A percentile compares a stretch with the other conserved stretches of the same genome.
Conservation (phyloP, 2,329 filamentous ascomycete genomes). For the Curvularia eragrostidis region DNA sequence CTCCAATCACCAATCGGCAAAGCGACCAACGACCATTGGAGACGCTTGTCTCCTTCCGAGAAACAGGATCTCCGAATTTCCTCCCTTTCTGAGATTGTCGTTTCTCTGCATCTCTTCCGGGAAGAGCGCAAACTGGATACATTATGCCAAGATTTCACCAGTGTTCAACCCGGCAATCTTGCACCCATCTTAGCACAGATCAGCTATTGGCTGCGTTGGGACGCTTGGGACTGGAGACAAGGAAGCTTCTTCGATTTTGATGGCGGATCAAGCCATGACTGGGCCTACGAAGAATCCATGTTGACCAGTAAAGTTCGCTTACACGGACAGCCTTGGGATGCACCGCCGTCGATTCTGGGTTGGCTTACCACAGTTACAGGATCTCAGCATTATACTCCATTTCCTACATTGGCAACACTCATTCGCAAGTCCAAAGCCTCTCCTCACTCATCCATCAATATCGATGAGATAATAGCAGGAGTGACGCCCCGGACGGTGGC, state of each 20-base stretch:
- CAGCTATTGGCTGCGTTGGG: constrained; percentile 80
- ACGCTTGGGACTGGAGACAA: constrained; percentile 62
- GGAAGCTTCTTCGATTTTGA: constrained; percentile 67
- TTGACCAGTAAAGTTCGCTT: constrained; percentile 35
- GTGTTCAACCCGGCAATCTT: constrained; percentile 59
- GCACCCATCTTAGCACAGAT: constrained; percentile 82
- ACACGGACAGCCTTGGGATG: constrained; percentile 45
- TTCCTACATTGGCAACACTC: constrained; percentile 48
- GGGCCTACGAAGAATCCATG: constrained; percentile 63
- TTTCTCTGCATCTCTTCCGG: constrained; percentile 80
- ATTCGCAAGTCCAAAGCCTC: constrained; percentile 48
- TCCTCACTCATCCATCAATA: constrained; percentile 47
- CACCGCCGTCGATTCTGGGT: constrained; percentile 65
- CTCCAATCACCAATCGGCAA: constrained; percentile 45
- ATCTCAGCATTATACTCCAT: constrained; percentile 40
- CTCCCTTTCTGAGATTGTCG: constrained; percentile 71
- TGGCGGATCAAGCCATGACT: constrained; percentile 61
- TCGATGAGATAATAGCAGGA: constrained; percentile 43
- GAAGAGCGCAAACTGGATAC: constrained; percentile 88
- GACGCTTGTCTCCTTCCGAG: constrained; percentile 58
- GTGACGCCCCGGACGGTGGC: constrained; percentile 65
- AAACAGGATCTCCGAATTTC: constrained; percentile 53
- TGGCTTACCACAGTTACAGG: constrained; percentile 52
- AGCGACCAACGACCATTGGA: constrained; percentile 58
- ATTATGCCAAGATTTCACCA: constrained; percentile 57